Percentiles rank a stretch among this genome's conserved stretches.
These are phyloP conservation scores for Periconia sp. DNA, from an alignment of 2,329 filamentous ascomycete species.

Conservation along the genomic window DNA sequence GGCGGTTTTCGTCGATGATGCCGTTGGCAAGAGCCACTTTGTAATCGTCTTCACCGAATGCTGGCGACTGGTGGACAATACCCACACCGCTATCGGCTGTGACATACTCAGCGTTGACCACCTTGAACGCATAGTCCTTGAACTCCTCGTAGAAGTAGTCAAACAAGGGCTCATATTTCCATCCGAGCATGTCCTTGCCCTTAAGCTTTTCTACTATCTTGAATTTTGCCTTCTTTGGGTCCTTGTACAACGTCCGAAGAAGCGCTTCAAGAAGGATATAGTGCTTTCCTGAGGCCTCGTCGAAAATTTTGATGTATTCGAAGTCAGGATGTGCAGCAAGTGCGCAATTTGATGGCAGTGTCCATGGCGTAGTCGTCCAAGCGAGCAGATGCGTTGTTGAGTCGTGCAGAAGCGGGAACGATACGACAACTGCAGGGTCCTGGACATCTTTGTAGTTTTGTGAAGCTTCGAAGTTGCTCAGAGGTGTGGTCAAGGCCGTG, in stretches of 20 bases:
- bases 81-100: conserved; percentile 89
- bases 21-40: conserved; percentile 75
- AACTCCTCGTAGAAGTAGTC: conserved; percentile 88
- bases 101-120: conserved; percentile 83
- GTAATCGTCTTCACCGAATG: conserved; percentile 97
- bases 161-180: conserved; percentile 88
- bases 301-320: conserved; percentile 83
- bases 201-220: conserved; percentile 77
- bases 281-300: conserved; percentile 78
- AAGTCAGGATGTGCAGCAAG: conserved; percentile 80
- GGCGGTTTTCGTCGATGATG: conserved; percentile 72
- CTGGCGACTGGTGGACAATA: conserved; percentile 90
- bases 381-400: conserved; percentile 75
- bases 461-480: conserved; percentile 92
- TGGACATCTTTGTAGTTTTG: conserved; percentile 94
- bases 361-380: conserved; percentile 89
- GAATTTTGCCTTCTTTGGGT: conserved; percentile 93
- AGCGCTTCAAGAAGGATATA: conserved; percentile 84
- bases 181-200: conserved; percentile 82
- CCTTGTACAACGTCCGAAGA: conserved; percentile 83
- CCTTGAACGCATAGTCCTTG: conserved; percentile 79
- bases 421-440: conserved; percentile 85
- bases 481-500: conserved; percentile 81
- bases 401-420: conserved; percentile 80
- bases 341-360: conserved; percentile 76